These are phyloP conservation scores for Thalassiosira hispida DNA, from an alignment of 352 stramenopile species.

Conservation along the genomic window DNA sequence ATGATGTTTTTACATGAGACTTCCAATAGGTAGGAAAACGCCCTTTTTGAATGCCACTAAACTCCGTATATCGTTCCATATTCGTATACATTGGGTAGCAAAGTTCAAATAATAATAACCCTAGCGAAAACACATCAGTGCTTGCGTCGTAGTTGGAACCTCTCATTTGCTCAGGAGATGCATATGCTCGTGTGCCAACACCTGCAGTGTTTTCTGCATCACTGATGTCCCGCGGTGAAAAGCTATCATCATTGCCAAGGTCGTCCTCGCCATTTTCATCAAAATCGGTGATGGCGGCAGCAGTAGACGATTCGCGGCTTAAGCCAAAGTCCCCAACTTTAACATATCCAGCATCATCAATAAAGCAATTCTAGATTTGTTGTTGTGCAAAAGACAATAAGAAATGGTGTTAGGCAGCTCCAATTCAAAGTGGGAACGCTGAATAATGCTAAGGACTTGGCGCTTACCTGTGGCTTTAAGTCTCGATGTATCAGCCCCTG, in stretches of 20 bases:
- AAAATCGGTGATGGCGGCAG: conserved; percentile 42
- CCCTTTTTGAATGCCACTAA: conserved; percentile 67
- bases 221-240: conserved; percentile 17
- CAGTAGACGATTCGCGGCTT: conserved; percentile 54
- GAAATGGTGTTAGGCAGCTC: background rate
- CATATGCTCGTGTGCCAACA: conserved; percentile 83
- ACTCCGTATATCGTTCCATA: conserved; percentile 81
- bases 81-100: conserved; percentile 85
- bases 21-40: conserved; percentile 76
- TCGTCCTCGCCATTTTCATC: conserved; percentile 33
- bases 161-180: conserved; percentile 85
- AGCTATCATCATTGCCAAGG: conserved; percentile 9
- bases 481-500: conserved; percentile 84
- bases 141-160: conserved; percentile 83
- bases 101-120: conserved; percentile 86
- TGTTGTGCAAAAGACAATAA: background rate
- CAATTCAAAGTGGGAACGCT: background rate
- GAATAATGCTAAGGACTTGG: conserved; percentile 6
- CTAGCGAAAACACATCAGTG: conserved; percentile 85
- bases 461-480: conserved; percentile 76
- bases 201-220: conserved; percentile 79
- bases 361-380: conserved; percentile 77
- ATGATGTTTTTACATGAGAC: conserved; percentile 57
- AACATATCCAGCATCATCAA: conserved; percentile 79
- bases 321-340: conserved; percentile 86